Evolutionary conservation across 106 monocot species (phyloP), one percentile per base, ranked within the genome.

Genomic region (Acorus gramineus): DNA sequence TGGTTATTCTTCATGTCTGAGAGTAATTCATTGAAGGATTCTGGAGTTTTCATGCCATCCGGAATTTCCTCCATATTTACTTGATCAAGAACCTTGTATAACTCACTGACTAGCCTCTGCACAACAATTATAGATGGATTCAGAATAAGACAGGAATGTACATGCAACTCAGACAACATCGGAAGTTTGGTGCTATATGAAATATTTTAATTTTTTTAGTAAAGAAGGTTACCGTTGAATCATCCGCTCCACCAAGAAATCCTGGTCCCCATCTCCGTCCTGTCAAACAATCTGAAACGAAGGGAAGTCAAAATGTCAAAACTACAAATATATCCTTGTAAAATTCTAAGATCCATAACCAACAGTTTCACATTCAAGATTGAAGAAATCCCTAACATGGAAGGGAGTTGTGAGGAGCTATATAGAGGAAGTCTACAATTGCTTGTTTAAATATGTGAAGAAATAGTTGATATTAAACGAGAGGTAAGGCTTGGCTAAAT

Each of bases 211-310:
- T 47, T 55, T 14, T 42, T 42, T 8, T 44, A 44, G 13, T 55
- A 5, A 51, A 14, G n/a, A 14, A 60, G 4, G 55, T 56, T 75
- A 80, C 80, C 70, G 46, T 49, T 9, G 80, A 75, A 58, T 74
- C 62, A 71, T 75, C 71, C 5, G 52, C 43, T 48, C 66, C 42
- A 62, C 65, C 53, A 51, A 75, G 59, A 63, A 80, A 71, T 12
- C 52, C 75, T 49, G 80, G 80, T 66, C 75, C 80, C 9, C 71
- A 57, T 57, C 80, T 61, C 57, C 75, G 71, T 62, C 80, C 80
- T 8, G 28, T 28, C 1, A 75, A 55, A 57, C 80, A 80, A 75
- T 75, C 80, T 75, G 69, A 53, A 66, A 46, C 10, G 68, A 56
- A 50, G 42, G 2, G 10, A 64, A 12, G 4, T 42, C 7, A 14